Conservation (phyloP, 1,284 basidiomycete species). For the Tilletia caries region DNA sequence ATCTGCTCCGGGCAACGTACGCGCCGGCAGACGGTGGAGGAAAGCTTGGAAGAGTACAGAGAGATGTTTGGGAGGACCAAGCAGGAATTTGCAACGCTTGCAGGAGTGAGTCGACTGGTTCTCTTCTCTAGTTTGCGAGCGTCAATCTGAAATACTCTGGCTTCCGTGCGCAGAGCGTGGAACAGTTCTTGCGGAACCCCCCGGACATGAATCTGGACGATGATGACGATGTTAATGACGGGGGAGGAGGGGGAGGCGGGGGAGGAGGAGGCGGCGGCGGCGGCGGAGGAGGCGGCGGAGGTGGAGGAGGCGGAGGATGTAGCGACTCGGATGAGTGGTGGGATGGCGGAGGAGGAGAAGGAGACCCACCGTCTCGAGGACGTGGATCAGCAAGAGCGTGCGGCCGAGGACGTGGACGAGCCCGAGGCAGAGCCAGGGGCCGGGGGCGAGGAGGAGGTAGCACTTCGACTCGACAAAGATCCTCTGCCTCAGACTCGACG, state of each 20-base stretch:
- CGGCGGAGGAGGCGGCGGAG: conserved; percentile 21
- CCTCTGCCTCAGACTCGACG: conserved; percentile 15
- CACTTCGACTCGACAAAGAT: conserved; percentile 13
- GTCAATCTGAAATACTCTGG: background rate
- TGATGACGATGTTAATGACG: conserved; percentile 16
- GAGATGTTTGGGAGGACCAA: conserved; percentile 78
- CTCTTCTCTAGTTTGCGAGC: background rate
- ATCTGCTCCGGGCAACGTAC: conserved; percentile 77
- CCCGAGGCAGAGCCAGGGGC: conserved; percentile 24
- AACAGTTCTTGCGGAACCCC: conserved; percentile 29
- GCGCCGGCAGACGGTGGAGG: conserved; percentile 74
- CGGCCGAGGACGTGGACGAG: conserved; percentile 25
- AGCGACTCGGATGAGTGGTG: conserved; percentile 48
- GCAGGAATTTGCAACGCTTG: conserved; percentile 70
- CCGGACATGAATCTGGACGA: background rate
- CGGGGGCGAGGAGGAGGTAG: conserved; percentile 21
- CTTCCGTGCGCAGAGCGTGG: conserved; percentile 19
- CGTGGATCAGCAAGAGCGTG: conserved; percentile 24
- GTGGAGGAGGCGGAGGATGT: conserved; percentile 49
- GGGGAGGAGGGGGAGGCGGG: conserved; percentile 39
- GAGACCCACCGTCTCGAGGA: conserved; percentile 17
- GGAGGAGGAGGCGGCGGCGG: conserved; percentile 18
- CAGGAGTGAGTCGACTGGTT: conserved; percentile 60
- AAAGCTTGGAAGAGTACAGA: conserved; percentile 82
- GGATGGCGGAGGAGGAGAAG: conserved; percentile 51